Conservation (phyloP, 352 stramenopile genomes). For the Pythium volutum region DNA sequence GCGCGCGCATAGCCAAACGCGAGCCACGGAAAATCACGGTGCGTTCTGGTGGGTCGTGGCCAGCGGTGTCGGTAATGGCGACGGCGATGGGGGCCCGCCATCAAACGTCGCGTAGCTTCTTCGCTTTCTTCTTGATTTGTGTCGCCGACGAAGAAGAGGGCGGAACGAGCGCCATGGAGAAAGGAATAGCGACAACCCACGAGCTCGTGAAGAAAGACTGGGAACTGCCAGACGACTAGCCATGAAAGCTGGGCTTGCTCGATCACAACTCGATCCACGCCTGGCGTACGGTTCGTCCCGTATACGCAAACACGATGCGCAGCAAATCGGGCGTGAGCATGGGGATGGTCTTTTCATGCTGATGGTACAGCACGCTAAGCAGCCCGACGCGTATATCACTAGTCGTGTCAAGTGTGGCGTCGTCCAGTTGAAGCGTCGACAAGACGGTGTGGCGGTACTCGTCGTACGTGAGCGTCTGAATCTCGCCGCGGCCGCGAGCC, state of each 20-base stretch:
- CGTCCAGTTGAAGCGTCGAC: not conserved
- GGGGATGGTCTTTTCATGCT: not conserved
- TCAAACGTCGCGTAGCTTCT: no score
- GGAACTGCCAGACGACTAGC: no score
- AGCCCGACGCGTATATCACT: not conserved
- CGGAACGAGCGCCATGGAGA: no score
- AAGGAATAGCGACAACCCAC: no score
- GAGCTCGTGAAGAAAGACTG: no score
- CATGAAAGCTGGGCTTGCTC: no score
- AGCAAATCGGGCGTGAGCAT: not conserved
- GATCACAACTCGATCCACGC: conserved; percentile 1
- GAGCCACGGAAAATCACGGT: conserved; percentile 13
- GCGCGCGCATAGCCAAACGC: conserved; percentile 5
- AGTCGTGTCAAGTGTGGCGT: not conserved
- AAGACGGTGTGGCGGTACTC: not conserved
- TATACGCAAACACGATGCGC: not conserved
- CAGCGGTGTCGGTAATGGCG: no score
- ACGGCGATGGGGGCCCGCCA: no score
- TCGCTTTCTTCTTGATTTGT: no score
- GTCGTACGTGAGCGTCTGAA: conserved; percentile 5
- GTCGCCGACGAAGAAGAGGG: no score
- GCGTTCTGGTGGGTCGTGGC: not conserved
- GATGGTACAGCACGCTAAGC: not conserved
- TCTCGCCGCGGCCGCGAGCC: not conserved
- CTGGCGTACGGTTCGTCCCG: not conserved